A percentile compares a stretch with the other conserved stretches of the same genome.
Evolutionary conservation across 805 yeast species (phyloP).

Genomic region (Zygoascus bituminiphila): DNA sequence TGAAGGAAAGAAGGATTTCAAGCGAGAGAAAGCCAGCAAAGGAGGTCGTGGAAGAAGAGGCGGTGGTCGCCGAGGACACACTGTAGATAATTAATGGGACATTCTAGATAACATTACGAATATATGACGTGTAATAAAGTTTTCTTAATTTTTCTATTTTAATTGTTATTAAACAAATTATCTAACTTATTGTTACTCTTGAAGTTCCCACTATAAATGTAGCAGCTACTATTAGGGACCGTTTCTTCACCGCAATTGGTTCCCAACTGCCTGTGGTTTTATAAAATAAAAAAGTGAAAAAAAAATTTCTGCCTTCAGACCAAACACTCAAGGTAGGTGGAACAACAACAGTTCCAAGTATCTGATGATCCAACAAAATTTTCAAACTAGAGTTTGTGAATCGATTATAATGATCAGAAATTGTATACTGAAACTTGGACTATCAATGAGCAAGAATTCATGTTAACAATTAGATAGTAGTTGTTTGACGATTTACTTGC

Average conservation of each 20-base stretch:
- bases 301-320: neutral
- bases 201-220: too few relatives aligned
- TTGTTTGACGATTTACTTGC: neutral
- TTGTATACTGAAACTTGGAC: conserved; percentile 9
- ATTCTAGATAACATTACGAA: neutral
- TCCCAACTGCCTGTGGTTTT: neutral
- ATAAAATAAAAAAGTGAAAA: neutral
- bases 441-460: neutral
- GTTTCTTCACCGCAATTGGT: too few relatives aligned
- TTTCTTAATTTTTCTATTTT: neutral
- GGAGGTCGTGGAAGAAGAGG: neutral
- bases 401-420: conserved; percentile 41
- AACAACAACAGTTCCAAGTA: conserved; percentile 1
- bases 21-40: neutral
- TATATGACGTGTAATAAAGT: neutral
- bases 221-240: too few relatives aligned
- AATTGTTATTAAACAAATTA: too few relatives aligned
- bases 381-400: conserved; percentile 67
- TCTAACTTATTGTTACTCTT: too few relatives aligned
- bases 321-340: neutral
- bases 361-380: conserved; percentile 41
- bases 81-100: neutral
- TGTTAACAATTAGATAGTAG: neutral
- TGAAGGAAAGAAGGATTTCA: neutral
- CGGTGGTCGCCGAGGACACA: neutral